Evolutionary conservation across 371 early-diverging fungal species (phyloP), one percentile per base, ranked within the genome.

Genomic region (Mucor circinelloides): DNA sequence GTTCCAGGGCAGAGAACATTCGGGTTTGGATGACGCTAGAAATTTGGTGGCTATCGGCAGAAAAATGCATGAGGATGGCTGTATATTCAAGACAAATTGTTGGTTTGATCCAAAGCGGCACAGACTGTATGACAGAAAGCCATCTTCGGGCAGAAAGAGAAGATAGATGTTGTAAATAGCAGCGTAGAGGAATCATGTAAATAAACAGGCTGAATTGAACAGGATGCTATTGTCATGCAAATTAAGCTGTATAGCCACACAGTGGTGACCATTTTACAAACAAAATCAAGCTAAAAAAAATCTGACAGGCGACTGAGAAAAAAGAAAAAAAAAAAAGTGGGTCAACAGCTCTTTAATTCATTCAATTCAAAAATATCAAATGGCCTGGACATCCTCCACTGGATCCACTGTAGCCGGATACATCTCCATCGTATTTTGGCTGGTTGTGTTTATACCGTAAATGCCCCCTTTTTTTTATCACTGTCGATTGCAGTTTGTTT

Each of bases 11-110:
- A 72, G 88, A 61, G 83, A 88, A 60, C 95, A 94, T 71, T 89
- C 88, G 9, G 95, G 95, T 0, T 77, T 93, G 48, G 93, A 94
- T 71, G 94, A 95, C 75, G 85, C 94, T 0, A 63, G 86, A 32
- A 93, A 91, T 75, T 77, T 93, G 6, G 86, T 79, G 25, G 66
- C 77, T 30, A 89, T 92, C 32, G 89, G 84, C 1, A 80, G 72
- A 27, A 69, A 65, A 10, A 81, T 74, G 80, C 56, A 58, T 50
- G 66, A 70, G 30, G 79, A 81, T 2, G 88, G 88, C 0, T 86
- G 83, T 71, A 60, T 81, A 3, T 73, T 86, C 30, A 82, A 84
- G 48, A 62, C 83, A 15, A 85, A 87, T 52, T 74, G 76, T 28
- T 61, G 44, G 57, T 70, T 38, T 34, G 36, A 69, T 34, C 34